Percentiles rank a stretch among this genome's conserved stretches.
Evolutionary conservation across 345 rosid genomes (phyloP).

Genomic region (Boechera stricta): DNA sequence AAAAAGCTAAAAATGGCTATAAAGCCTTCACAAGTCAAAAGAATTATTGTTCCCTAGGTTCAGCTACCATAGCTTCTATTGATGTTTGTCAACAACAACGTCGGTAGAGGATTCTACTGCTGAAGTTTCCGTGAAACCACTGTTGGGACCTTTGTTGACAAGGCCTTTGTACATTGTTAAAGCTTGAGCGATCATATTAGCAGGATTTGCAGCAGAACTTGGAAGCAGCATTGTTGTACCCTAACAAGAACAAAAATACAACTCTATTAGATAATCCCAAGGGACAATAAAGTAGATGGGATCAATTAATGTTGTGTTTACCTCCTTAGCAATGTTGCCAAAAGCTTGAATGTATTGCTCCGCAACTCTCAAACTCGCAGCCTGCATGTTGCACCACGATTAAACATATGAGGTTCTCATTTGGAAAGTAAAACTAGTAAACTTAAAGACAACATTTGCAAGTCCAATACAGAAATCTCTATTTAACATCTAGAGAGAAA

Average conservation of each 20-base stretch:
- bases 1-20: not conserved
- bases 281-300: not conserved
- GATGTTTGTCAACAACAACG: conserved; percentile 10
- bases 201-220: conserved; percentile 64
- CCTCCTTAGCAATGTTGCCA: conserved; percentile 90
- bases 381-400: conserved; percentile 55
- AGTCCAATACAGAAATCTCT: not conserved
- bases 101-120: conserved; percentile 29
- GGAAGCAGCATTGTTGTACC: conserved; percentile 96
- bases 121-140: conserved; percentile 37
- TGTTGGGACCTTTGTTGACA: conserved; percentile 50
- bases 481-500: not conserved
- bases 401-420: conserved; percentile 1
- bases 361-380: conserved; percentile 80
- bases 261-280: conserved; percentile 18
- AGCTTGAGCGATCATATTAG: conserved; percentile 79
- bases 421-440: conserved; percentile 7
- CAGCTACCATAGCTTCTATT: conserved; percentile 28
- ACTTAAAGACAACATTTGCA: conserved; percentile 13
- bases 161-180: conserved; percentile 76
- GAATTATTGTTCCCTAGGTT: conserved; percentile 7
- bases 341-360: conserved; percentile 87
- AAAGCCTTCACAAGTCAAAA: conserved; percentile 20
- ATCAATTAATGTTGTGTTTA: conserved; percentile 38
- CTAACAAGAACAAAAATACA: conserved; percentile 40